Conservation (phyloP, 768 basidiomycete genomes). For the Tylopilus subfusipes region DNA sequence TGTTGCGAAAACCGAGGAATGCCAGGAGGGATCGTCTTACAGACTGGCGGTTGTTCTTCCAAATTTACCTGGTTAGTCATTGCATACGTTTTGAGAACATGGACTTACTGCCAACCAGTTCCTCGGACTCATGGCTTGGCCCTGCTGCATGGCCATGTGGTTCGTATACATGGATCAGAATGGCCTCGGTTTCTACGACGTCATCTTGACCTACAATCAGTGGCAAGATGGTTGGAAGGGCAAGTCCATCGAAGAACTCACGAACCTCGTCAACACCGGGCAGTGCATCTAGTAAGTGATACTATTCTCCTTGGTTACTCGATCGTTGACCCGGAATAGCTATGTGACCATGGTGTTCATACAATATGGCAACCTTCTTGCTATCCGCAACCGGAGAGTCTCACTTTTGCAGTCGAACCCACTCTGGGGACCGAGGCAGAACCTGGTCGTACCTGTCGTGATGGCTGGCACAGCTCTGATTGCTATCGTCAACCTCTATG, state of each 20-base stretch:
- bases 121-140: constrained; percentile 45
- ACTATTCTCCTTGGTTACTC: not conserved
- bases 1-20: constrained; percentile 48
- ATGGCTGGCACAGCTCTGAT: constrained; percentile 43
- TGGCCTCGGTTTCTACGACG: constrained; percentile 35
- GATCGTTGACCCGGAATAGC: constrained; percentile 20
- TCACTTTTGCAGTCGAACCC: constrained; percentile 43
- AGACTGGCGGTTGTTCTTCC: constrained; percentile 46
- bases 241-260: constrained; percentile 29
- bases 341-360: constrained; percentile 49
- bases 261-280: constrained; percentile 36
- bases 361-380: constrained; percentile 41
- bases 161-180: constrained; percentile 38
- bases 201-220: constrained; percentile 40
- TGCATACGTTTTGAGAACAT: not conserved
- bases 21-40: constrained; percentile 48
- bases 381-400: constrained; percentile 43
- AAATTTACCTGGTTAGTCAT: constrained; percentile 43
- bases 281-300: constrained; percentile 44
- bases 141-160: constrained; percentile 43
- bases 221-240: constrained; percentile 38
- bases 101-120: constrained; percentile 29
- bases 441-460: constrained; percentile 35
- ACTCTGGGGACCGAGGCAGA: constrained; percentile 45
- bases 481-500: constrained; percentile 43